These are phyloP conservation scores for Populus hybrid DNA, from an alignment of 441 rosid genomes.

Conservation along the genomic window DNA sequence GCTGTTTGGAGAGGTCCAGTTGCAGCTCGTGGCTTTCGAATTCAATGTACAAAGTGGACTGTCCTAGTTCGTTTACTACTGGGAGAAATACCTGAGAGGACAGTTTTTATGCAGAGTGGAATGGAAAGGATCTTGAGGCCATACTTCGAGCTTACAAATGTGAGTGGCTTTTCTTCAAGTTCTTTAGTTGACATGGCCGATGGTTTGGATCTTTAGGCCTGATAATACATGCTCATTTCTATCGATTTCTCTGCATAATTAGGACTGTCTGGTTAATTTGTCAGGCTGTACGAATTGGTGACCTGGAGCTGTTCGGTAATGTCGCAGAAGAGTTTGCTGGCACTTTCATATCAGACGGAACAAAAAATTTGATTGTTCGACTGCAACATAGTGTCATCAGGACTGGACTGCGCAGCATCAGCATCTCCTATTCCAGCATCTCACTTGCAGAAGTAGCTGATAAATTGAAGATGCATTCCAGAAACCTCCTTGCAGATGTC, in stretches of 20 bases:
- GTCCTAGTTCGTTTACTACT: slow-evolving; percentile 56
- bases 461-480: slow-evolving; percentile 61
- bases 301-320: slow-evolving; percentile 62
- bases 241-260: background rate
- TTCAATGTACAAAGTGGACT: slow-evolving; percentile 77
- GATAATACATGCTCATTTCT: background rate
- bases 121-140: slow-evolving; percentile 75
- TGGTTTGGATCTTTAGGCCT: background rate
- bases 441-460: slow-evolving; percentile 65
- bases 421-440: slow-evolving; percentile 72
- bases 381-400: slow-evolving; percentile 69
- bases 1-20: slow-evolving; percentile 70
- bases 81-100: slow-evolving; percentile 76
- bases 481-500: slow-evolving; percentile 64
- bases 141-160: slow-evolving; percentile 82
- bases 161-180: slow-evolving; percentile 31
- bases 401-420: slow-evolving; percentile 66
- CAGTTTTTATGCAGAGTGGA: slow-evolving; percentile 67
- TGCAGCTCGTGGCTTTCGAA: slow-evolving; percentile 67
- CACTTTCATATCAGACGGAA: slow-evolving; percentile 53
- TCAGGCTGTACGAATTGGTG: slow-evolving; percentile 78
- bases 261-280: background rate
- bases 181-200: background rate
- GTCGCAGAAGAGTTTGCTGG: slow-evolving; percentile 65
- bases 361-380: slow-evolving; percentile 61